Evolutionary conservation across 2,329 filamentous ascomycete species (phyloP).

Genomic region (Aspergillus clavatus): DNA sequence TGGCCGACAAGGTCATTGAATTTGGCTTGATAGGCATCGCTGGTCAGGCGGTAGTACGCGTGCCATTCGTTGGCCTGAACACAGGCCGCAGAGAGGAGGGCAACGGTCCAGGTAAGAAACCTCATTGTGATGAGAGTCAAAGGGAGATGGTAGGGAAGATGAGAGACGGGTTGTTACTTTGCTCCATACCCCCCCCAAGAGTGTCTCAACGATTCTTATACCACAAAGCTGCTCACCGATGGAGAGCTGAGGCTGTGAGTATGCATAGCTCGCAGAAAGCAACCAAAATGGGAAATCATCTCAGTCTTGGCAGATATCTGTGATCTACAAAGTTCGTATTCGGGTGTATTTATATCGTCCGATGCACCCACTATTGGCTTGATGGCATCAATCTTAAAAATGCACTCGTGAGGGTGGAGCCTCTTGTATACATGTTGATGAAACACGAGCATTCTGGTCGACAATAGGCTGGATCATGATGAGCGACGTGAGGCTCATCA

Average conservation of each 20-base stretch:
- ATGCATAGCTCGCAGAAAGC: neutral
- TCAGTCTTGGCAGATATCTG: neutral
- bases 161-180: neutral
- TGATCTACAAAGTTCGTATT: neutral
- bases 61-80: conserved; percentile 11
- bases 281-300: neutral
- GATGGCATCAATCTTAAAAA: neutral
- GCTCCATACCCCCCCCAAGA: neutral
- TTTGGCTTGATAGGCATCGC: conserved; percentile 10
- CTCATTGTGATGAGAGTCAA: conserved; percentile 2
- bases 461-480: neutral
- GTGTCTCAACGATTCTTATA: neutral
- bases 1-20: conserved; percentile 8
- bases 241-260: neutral
- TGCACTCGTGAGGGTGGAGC: neutral
- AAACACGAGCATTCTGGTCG: neutral
- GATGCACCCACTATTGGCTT: neutral
- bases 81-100: conserved; percentile 5
- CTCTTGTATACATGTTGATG: neutral
- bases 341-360: neutral
- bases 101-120: conserved; percentile 1
- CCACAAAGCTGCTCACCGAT: too few species aligned
- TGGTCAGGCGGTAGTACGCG: conserved; percentile 11
- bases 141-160: neutral
- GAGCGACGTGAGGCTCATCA: neutral